phyloP scores from a whole-genome alignment of 257 asterid genomes.

The Ballota nigra region DNA sequence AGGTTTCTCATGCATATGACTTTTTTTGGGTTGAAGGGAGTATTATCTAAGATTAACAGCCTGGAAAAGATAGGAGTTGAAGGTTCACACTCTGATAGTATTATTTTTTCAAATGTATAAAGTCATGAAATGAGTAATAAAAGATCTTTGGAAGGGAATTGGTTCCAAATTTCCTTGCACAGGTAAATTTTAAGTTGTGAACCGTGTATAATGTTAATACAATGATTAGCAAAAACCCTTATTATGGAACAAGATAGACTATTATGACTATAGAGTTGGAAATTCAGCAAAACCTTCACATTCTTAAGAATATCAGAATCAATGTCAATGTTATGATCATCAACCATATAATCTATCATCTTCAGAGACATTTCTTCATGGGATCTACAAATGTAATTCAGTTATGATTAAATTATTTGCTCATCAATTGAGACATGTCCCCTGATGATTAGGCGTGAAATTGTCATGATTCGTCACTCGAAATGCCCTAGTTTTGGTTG shows the following conservation, averaged over 20 bases:
- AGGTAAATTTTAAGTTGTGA: background rate
- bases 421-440: constrained; percentile 7
- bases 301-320: constrained; percentile 48
- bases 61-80: background rate
- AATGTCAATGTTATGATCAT: constrained; percentile 76
- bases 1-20: background rate
- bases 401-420: constrained; percentile 15
- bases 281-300: constrained; percentile 60
- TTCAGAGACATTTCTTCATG: constrained; percentile 92
- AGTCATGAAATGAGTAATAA: no score
- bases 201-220: background rate
- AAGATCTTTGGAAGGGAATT: background rate
- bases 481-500: no score
- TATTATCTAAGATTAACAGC: background rate
- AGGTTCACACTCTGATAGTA: background rate
- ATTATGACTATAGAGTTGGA: constrained; percentile 4
- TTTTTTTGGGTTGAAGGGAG: background rate
- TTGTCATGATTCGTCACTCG: no score
- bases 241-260: background rate
- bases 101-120: no score
- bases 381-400: constrained; percentile 54
- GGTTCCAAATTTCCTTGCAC: constrained; percentile 11
- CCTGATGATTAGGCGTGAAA: no score
- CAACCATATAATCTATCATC: constrained; percentile 81
- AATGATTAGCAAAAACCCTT: constrained; percentile 13